Base-by-base conservation (phyloP, 371 early-diverging fungal species). In the Thermomucor indicae-seudaticae region DNA sequence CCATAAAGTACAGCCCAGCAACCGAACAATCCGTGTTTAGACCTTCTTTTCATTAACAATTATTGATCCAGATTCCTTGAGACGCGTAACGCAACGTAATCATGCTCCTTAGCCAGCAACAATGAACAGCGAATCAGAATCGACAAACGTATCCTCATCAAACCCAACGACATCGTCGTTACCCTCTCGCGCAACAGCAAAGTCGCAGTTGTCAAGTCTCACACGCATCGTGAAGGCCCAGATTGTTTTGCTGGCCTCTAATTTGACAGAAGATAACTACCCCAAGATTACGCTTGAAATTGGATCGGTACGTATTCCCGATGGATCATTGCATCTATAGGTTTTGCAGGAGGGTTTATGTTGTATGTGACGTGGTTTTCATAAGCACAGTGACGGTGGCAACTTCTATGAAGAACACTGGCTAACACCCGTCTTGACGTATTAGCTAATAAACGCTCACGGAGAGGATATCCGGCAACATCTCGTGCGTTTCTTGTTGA, bases 161-260 rank as follows among this genome's bases (percentile, higher is more conserved):
- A 50, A 47, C 49, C 64, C 11, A 62, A 51, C 38, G 62, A 60
- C 29, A 60, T 47, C 44, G 56, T 55, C 32, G 55, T 53, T 28
- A 43, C 55, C 19, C 29, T 52, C 23, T 40, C 57, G 27, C 41
- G 57, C 32, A 58, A 51, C 51, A 37, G 45, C 63, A 5, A 62
- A 65, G 48, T 47, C 62, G 12, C 67, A 69, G 44, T 55, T 63
- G 47, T 53, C 71, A 22, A 74, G 73, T 57, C 70, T 84, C 58
- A 55, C 63, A 49, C 79, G 77, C 20, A 82, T 82, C 38, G 78
- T 80, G 32, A 84, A 81, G 61, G 85, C 85, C 37, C 85, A 84
- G 64, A 65, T 79, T 39, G 67, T 62, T 39, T 58, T 84, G 45
- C 68, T 82, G 27, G 62, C 81, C 47, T 71, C 79, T 23, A 78